phyloP scores from a whole-genome alignment of 495 filamentous ascomycete genomes.

The Aspergillus homomorphus region DNA sequence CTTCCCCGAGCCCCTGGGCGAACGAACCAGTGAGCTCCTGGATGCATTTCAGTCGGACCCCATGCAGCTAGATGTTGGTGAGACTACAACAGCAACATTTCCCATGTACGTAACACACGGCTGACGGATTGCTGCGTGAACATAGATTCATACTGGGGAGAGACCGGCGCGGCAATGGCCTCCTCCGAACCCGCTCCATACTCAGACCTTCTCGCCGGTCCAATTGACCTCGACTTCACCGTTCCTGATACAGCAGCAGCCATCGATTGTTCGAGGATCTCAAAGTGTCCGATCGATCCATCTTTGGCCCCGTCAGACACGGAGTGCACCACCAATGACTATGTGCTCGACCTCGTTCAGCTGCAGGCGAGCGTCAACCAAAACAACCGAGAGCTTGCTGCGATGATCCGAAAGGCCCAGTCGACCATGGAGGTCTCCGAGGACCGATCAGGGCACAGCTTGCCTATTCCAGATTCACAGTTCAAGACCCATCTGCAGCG shows the following conservation, averaged over 20 bases:
- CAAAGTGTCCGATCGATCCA: not conserved
- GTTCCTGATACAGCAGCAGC: not conserved
- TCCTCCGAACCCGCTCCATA: not conserved
- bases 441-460: not conserved
- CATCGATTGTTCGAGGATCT: not conserved
- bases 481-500: conserved; percentile 1
- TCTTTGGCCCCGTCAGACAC: not conserved
- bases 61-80: not conserved
- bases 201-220: not conserved
- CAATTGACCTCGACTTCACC: not conserved
- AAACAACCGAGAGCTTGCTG: not conserved
- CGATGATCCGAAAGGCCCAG: not conserved
- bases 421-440: not conserved
- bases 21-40: not conserved
- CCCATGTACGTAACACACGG: not conserved
- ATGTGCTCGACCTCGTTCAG: not conserved
- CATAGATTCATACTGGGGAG: conserved; percentile 1
- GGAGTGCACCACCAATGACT: not conserved
- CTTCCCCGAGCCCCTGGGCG: not conserved
- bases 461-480: not conserved
- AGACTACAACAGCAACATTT: not conserved
- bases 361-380: conserved; percentile 1
- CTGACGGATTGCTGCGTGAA: not conserved
- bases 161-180: not conserved
- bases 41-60: not conserved